Evolutionary conservation across 208 protist species (phyloP), one percentile per base, ranked within the genome.

Genomic region (Blechomonas ayalai): DNA sequence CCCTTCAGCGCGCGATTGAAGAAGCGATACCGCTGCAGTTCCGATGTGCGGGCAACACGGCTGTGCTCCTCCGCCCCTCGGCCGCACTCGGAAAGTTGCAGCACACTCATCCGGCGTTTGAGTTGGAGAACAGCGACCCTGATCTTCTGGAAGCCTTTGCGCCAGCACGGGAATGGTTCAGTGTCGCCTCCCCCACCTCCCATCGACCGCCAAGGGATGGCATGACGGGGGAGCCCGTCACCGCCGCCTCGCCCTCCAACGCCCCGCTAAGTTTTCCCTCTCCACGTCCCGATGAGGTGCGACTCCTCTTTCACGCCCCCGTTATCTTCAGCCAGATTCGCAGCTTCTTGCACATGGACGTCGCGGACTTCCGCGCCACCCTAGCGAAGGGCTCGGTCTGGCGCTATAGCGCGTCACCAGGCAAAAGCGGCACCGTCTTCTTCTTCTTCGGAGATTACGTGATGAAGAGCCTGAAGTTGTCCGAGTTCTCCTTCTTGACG

Each of bases 381-480:
- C 40, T 77, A 10, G 49, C 59, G 20, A 35, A 47, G 22, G 37
- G 47, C 16, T 66, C 70, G 9, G 50, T 68, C 32, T 92, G 84
- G 81, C 66, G 84, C 6, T 67, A 87, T 38, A 75, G 64, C 20
- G 43, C 76, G 26, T 88, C 81, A 5, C 81, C 85, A 3, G 88
- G 84, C n/a, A 94, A 95, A 53, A 88, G 77, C 37, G 77, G 74
- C 19, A 80, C 80, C 6, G 74, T 77, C 16, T 59, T 96, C 35
- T 82, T 86, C 40, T 96, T 86, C 48, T 91, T 92, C 54, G 82
- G 73, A 10, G 67, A 89, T 49, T 96, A 74, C 46, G 73, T 96
- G 7, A 80, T 96, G 65, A 96, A 95, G 62, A 81, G 79, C 23
- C 52, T 94, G 12, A 85, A 75, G 22, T 59, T 85, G 35, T 73